Conservation (phyloP, 495 filamentous ascomycete genomes). For the Penicillium psychrofluorescens region DNA sequence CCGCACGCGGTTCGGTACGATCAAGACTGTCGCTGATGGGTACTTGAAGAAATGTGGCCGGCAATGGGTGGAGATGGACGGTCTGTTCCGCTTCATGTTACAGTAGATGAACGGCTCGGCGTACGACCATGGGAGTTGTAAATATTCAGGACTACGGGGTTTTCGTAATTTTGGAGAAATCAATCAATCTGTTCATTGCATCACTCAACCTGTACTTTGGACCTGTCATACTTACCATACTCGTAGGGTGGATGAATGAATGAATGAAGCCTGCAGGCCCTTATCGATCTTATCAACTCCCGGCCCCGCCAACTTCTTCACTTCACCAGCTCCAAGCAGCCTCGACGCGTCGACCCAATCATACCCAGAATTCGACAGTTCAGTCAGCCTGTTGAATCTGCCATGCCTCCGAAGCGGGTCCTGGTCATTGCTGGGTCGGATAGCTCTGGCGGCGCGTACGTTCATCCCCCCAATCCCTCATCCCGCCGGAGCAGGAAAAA, state of each 20-base stretch:
- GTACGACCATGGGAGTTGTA: constrained; percentile 14
- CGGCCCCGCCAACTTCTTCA: no score
- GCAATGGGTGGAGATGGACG: constrained; percentile 95
- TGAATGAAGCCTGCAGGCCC: no score
- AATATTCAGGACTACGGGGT: constrained; percentile 9
- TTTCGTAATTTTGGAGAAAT: constrained; percentile 7
- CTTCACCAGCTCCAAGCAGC: no score
- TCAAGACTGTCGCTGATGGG: constrained; percentile 69
- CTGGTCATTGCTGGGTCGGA: constrained; percentile 83
- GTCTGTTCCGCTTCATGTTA: constrained; percentile 68
- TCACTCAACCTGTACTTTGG: neutral
- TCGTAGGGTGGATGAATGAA: no score
- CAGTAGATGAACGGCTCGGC: constrained; percentile 19
- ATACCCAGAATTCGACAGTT: neutral
- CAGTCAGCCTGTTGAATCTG: constrained; percentile 6
- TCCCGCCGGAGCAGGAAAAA: neutral
- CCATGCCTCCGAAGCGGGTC: constrained; percentile 47
- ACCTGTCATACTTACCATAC: no score
- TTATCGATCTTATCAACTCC: constrained; percentile 3
- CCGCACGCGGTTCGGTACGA: constrained; percentile 62
- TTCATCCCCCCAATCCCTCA: constrained; percentile 7
- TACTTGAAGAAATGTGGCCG: constrained; percentile 91
- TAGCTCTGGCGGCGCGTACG: constrained; percentile 82
- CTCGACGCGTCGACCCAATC: neutral
- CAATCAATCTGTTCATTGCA: constrained; percentile 5